Evolutionary conservation across 129 eudicot species (phyloP), one percentile per base, ranked within the genome.

Genomic region (Pulicaria dysenterica): DNA sequence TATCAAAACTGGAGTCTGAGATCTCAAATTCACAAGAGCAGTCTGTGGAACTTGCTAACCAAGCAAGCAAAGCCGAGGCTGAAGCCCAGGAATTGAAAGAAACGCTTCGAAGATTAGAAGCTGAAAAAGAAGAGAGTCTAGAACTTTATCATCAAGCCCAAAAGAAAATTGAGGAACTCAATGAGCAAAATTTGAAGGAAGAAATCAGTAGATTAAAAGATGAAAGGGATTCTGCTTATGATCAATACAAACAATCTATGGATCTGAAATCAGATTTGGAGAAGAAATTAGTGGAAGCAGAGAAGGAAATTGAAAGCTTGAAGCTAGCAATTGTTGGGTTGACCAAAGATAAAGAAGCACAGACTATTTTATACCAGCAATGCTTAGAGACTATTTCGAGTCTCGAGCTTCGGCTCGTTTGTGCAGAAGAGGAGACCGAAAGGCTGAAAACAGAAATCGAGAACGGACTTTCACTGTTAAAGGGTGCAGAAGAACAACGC

Each of bases 401-500:
- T 77, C 86, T 87, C 10, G 95, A 94, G 79, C 65, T 66, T 57
- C 67, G 78, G 46, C 78, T 89, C 12, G 54, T 62, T 9, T 40
- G 73, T 66, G 86, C 87, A 16, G 57, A 88, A 36, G 91, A 87
- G 49, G 98, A 94, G 74, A 78, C 82, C 8, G 75, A 84, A 65
- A 80, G 81, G 44, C 88, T 94, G 16, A 85, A 81, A 6, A 70
- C 34, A 2, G 98, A 94, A 83, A 76, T 94, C 6, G 80, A 87
- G 6, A 80, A 62, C 14, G 87, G 93, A 62, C 80, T 76, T 62
- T 77, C 84, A 39, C 85, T 77, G 68, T 67, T 94, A 42, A 88
- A 85, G 75, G 89, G 72, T 41, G 83, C 88, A 8, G 98, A 90
- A 80, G 96, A 94, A 82, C 87, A 76, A 50, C 81, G 95, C 6